Evolutionary conservation across 768 basidiomycete genomes (phyloP), one percentile per base, ranked within the genome.

Genomic region (Collybiopsis confluens): DNA sequence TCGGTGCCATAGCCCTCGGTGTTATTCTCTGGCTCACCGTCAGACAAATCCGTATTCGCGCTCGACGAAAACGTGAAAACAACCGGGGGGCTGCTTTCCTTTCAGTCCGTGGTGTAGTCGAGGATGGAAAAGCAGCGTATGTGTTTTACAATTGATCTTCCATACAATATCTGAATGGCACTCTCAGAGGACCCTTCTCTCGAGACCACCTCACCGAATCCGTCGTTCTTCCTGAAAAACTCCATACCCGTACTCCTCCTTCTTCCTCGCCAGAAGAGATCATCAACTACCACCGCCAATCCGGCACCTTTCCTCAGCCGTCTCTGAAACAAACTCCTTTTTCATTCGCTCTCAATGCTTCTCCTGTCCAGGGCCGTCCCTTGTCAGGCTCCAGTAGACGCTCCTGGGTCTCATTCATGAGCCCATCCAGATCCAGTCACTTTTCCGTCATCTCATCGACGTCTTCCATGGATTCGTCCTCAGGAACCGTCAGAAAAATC

Each of bases 221-320:
- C 38, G 70, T 88, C 51, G 58, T 80, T 23, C 70, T 87, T 54
- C 88, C 88, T 9, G 71, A 74, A 15, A 78, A 73, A 60, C 71
- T 73, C 20, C 64, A 79, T 54, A 57, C 71, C 23, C 71, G 67
- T 30, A 64, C 71, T 9, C 56, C 60, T 16, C 62, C 67, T 61
- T 50, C 55, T 20, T 46, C 61, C 47, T 64, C 70, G 30, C 67
- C 69, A 42, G 69, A 77, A 45, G 74, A 77, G 46, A 71, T 78
- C 51, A 53, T 79, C 53, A 63, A 73, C 23, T 74, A 73, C 62
- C 73, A 81, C 62, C 61, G 68, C 43, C 67, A 71, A 55, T 71
- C 70, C 21, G 73, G 74, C 46, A 70, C 60, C 37, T 64, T 77
- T 56, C 76, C 76, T 23, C 68, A 68, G 27, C 66, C 76, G 9